Conservation (phyloP, 352 stramenopile species). For the Globisporangium emineosum region DNA sequence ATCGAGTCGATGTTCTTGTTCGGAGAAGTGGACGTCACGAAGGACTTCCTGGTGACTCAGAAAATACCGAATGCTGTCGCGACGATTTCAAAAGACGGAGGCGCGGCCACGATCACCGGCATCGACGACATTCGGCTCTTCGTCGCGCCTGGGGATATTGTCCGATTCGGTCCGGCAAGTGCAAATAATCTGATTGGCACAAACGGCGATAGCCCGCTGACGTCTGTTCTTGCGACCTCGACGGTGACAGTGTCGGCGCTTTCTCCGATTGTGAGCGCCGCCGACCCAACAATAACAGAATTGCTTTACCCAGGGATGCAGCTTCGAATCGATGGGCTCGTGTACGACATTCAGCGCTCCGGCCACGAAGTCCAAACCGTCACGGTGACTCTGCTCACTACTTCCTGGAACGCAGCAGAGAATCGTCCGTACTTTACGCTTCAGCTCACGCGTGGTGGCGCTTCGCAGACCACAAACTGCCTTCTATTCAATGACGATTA, state of each 20-base stretch:
- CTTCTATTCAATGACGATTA: conserved; percentile 35
- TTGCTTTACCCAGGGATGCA: conserved; percentile 76
- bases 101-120: conserved; percentile 38
- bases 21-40: conserved; percentile 65
- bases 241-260: conserved; percentile 32
- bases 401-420: conserved; percentile 22
- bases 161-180: conserved; percentile 53
- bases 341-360: conserved; percentile 85
- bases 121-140: conserved; percentile 66
- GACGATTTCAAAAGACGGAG: conserved; percentile 50
- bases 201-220: conserved; percentile 66
- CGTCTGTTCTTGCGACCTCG: conserved; percentile 43
- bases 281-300: conserved; percentile 31
- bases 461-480: conserved; percentile 31
- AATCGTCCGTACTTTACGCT: conserved; percentile 33
- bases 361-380: conserved; percentile 90
- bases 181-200: conserved; percentile 44
- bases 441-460: conserved; percentile 36
- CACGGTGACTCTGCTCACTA: conserved; percentile 32
- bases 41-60: conserved; percentile 48
- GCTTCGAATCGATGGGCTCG: conserved; percentile 86
- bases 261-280: conserved; percentile 48
- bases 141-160: conserved; percentile 54
- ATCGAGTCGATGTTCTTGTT: conserved; percentile 79
- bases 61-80: conserved; percentile 52